phyloP scores from a whole-genome alignment of 2,329 filamentous ascomycete species.

The Stachybotrys chartarum region DNA sequence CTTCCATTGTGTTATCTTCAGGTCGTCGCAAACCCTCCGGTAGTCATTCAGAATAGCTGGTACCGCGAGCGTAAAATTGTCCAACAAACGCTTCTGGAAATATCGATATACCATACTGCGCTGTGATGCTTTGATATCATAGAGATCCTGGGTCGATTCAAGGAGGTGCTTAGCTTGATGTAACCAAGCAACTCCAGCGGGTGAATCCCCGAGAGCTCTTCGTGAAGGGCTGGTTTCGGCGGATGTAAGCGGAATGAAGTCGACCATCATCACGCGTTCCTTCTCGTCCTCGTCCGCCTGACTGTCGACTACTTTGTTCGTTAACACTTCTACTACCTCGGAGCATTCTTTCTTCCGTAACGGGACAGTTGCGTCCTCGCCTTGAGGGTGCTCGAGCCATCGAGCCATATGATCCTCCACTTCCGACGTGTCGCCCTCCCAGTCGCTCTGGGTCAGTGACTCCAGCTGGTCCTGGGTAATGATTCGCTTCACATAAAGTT shows the following conservation, averaged over 20 bases:
- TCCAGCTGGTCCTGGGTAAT: conserved; percentile 57
- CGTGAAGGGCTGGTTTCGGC: background rate
- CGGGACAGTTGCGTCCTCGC: background rate
- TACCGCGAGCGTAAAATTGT: conserved; percentile 36
- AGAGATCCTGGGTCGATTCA: conserved; percentile 42
- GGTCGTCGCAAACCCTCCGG: conserved; percentile 37
- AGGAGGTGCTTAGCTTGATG: conserved; percentile 9
- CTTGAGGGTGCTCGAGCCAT: background rate
- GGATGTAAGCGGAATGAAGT: background rate
- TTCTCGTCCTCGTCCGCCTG: conserved; percentile 12
- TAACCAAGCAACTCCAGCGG: conserved; percentile 4
- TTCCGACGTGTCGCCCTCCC: conserved; percentile 12
- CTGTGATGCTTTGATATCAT: conserved; percentile 43
- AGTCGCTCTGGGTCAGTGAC: conserved; percentile 47
- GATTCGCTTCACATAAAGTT: conserved; percentile 47
- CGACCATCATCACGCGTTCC: conserved; percentile 6
- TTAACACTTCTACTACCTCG: background rate
- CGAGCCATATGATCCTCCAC: conserved; percentile 8
- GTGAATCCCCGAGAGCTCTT: background rate
- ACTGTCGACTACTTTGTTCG: background rate
- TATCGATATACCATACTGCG: conserved; percentile 62
- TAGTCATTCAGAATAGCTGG: conserved; percentile 43
- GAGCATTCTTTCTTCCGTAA: background rate
- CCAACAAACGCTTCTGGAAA: conserved; percentile 50
- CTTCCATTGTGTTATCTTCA: conserved; percentile 52